Percentiles rank a stretch among this genome's conserved stretches.
Evolutionary conservation across 192 early-diverging fungal species (phyloP).

Genomic region (Backusella circina): DNA sequence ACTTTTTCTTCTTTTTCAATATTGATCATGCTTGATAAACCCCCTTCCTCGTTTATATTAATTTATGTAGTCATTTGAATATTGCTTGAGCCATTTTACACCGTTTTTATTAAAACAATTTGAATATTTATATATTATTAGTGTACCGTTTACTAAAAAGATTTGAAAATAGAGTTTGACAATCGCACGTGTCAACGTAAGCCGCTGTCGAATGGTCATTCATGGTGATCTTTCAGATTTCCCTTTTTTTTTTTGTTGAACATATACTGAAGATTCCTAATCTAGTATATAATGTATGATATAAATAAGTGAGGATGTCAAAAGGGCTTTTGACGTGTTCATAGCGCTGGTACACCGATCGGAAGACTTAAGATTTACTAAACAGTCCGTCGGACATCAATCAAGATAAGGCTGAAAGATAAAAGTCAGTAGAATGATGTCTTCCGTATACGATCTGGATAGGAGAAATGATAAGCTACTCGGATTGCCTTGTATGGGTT

Average conservation of each 20-base stretch:
- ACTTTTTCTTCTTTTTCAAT: not conserved
- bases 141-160: not conserved
- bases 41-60: not conserved
- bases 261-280: not conserved
- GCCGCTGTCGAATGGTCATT: not conserved
- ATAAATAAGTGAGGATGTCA: not conserved
- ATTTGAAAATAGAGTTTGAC: not conserved
- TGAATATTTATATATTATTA: not conserved
- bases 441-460: not conserved
- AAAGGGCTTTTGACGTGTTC: not conserved
- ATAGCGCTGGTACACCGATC: not conserved
- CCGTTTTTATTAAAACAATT: not conserved
- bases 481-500: constrained; percentile 2
- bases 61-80: not conserved
- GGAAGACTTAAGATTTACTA: not conserved
- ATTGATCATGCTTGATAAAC: not conserved
- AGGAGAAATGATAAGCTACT: constrained; percentile 4
- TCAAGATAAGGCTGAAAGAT: constrained; percentile 1
- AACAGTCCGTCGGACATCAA: not conserved
- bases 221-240: not conserved
- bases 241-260: not conserved
- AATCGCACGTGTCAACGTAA: not conserved
- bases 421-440: constrained; percentile 2
- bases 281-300: not conserved
- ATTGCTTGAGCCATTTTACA: not conserved